phyloP scores from a whole-genome alignment of 805 yeast species.

The Jamesozyma jinghongensis region DNA sequence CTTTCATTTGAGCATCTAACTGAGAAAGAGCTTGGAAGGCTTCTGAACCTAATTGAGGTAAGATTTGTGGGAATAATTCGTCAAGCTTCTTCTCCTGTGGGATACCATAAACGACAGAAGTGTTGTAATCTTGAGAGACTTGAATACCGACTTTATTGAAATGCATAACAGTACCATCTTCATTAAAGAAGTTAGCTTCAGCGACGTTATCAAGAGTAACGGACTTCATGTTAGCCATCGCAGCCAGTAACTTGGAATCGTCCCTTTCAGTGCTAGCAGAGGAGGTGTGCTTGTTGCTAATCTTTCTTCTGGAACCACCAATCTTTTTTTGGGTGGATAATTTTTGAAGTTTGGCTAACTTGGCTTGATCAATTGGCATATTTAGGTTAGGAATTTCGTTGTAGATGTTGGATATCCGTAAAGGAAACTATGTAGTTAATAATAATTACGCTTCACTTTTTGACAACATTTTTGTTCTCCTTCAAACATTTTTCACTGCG shows the following conservation, averaged over 20 bases:
- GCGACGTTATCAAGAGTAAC: conserved; percentile 82
- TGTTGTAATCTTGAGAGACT: conserved; percentile 82
- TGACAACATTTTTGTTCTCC: too few species aligned
- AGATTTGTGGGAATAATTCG: conserved; percentile 86
- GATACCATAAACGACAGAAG: conserved; percentile 90
- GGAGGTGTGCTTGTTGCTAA: conserved; percentile 49
- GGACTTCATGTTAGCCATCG: conserved; percentile 82
- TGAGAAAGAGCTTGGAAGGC: conserved; percentile 80
- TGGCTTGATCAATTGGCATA: conserved; percentile 91
- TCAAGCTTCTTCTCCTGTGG: conserved; percentile 88
- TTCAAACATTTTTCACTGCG: too few species aligned
- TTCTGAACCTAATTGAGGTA: conserved; percentile 95
- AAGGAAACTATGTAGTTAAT: too few species aligned
- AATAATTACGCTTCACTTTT: too few species aligned
- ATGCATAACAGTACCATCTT: conserved; percentile 92
- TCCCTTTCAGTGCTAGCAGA: conserved; percentile 58
- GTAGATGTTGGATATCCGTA: too few species aligned
- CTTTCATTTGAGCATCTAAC: conserved; percentile 73
- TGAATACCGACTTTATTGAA: conserved; percentile 95
- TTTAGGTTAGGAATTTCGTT: conserved; percentile 7
- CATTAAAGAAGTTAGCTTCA: conserved; percentile 96
- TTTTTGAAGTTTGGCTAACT: conserved; percentile 85
- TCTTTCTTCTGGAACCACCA: conserved; percentile 85
- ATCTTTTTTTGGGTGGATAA: conserved; percentile 65
- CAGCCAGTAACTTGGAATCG: conserved; percentile 83